phyloP scores from a whole-genome alignment of 371 early-diverging fungal genomes.

The Mucor piriformis region DNA sequence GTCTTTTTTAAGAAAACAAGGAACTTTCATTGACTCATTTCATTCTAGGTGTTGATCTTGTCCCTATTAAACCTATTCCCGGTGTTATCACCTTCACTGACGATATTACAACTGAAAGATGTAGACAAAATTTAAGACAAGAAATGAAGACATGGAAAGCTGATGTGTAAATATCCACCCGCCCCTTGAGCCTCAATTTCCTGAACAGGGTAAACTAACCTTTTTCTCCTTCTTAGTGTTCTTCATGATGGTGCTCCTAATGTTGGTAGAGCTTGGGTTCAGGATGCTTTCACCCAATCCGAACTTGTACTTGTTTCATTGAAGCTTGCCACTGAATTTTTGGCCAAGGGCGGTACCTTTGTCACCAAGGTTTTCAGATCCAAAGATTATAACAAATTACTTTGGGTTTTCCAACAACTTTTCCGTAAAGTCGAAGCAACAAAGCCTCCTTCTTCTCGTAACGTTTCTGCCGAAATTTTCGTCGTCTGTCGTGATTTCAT shows the following conservation, averaged over 20 bases:
- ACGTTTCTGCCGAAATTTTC: slow-evolving; percentile 99
- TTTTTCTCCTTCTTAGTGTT: slow-evolving; percentile 55
- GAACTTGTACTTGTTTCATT: slow-evolving; percentile 96
- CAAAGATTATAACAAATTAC: slow-evolving; percentile 98
- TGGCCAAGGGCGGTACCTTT: slow-evolving; percentile 96
- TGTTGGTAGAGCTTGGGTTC: slow-evolving; percentile 97
- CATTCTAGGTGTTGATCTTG: slow-evolving; percentile 91
- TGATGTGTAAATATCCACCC: slow-evolving; percentile 92
- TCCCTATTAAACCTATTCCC: slow-evolving; percentile 97
- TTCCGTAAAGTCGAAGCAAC: slow-evolving; percentile 99
- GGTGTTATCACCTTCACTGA: slow-evolving; percentile 95
- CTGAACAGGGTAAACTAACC: not conserved
- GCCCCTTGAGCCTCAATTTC: too few species aligned
- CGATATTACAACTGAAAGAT: slow-evolving; percentile 98
- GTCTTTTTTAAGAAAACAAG: not conserved
- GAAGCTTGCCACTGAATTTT: slow-evolving; percentile 96
- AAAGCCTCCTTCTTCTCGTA: slow-evolving; percentile 99
- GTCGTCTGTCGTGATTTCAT: slow-evolving; percentile 96
- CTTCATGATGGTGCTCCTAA: slow-evolving; percentile 99
- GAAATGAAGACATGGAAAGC: slow-evolving; percentile 98
- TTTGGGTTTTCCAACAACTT: slow-evolving; percentile 98
- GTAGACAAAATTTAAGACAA: slow-evolving; percentile 81
- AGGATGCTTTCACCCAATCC: slow-evolving; percentile 98
- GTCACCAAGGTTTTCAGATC: slow-evolving; percentile 99
- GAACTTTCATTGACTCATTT: not conserved